These are phyloP conservation scores for Fusarium goolgardi DNA, from an alignment of 2,329 filamentous ascomycete species.

Conservation along the genomic window DNA sequence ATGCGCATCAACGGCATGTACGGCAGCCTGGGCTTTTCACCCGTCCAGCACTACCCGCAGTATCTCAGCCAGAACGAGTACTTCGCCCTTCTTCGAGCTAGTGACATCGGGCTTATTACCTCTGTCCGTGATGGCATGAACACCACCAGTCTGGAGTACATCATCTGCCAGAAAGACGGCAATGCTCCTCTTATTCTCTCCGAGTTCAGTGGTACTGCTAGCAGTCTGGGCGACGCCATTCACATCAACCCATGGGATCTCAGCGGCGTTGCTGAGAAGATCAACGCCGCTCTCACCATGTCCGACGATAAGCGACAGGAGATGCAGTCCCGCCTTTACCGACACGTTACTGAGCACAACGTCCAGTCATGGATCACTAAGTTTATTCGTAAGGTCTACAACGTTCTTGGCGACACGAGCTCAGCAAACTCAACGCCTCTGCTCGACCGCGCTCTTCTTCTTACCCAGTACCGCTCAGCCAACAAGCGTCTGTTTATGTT, in stretches of 20 bases:
- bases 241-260: conserved; percentile 98
- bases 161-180: conserved; percentile 88
- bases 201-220: conserved; percentile 94
- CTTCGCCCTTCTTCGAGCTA: conserved; percentile 89
- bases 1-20: conserved; percentile 92
- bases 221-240: conserved; percentile 84
- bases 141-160: conserved; percentile 94
- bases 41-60: conserved; percentile 94
- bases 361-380: conserved; percentile 87
- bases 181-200: conserved; percentile 92
- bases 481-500: conserved; percentile 94
- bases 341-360: conserved; percentile 86
- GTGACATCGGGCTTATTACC: conserved; percentile 93
- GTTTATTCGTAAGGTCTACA: conserved; percentile 82
- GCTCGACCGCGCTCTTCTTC: conserved; percentile 78
- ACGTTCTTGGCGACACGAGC: conserved; percentile 81
- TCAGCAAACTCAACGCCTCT: conserved; percentile 81
- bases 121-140: conserved; percentile 98
- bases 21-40: conserved; percentile 87
- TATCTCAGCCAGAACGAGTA: conserved; percentile 92
- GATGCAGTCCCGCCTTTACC: conserved; percentile 81
- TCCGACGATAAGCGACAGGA: conserved; percentile 69
- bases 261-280: conserved; percentile 82
- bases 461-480: conserved; percentile 79
- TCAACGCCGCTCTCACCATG: conserved; percentile 86